Evolutionary conservation across 1,284 basidiomycete species (phyloP), one percentile per base, ranked within the genome.

Genomic region (Acaromyces ingoldii): DNA sequence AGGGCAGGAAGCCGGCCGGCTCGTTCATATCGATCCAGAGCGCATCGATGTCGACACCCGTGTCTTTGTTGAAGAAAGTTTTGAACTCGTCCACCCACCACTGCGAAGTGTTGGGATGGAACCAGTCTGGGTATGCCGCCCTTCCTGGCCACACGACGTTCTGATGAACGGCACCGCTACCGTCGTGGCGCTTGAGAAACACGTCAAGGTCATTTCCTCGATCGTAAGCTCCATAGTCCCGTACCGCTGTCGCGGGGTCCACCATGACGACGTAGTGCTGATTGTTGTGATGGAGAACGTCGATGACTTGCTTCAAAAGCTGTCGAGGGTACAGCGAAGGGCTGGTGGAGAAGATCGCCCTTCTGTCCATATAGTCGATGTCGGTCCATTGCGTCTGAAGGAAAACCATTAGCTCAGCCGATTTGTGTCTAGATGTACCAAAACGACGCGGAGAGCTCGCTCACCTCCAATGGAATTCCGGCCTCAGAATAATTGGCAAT

Each of bases 271-370:
- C 13, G 29, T 7, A 85, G 55, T 79, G 79, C 64, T 85, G 85
- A 37, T 82, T 76, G 49, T 83, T 80, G 0, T 68, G 56, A 62
- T 86, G 85, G 1, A 87, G 76, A 57, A 82, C 80, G 47, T 79
- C 76, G 22, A 86, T 80, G 48, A 87, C 83, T 61, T 86, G 82
- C 31, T 80, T 81, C 80, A 87, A 81, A 44, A 82, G 78, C 13
- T 78, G 59, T 3, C 84, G 59, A 0, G 85, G 84, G 77, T 85
- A 87, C 70, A 85, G 85, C 26, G 82, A 74, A 0, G 83, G 83
- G 62, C 86, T 85, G 31, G 83, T 77, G 0, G 85, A 86, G 76
- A 86, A 85, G 52, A 85, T 81, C 21, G 82, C 77, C n/a, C 83
- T 80, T 50, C 80, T 76, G 67, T 82, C 78, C 85, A 87, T 87